A percentile compares a stretch with the other conserved stretches of the same genome.
phyloP scores from a whole-genome alignment of 768 basidiomycete species.

The Leccinum broughii region DNA sequence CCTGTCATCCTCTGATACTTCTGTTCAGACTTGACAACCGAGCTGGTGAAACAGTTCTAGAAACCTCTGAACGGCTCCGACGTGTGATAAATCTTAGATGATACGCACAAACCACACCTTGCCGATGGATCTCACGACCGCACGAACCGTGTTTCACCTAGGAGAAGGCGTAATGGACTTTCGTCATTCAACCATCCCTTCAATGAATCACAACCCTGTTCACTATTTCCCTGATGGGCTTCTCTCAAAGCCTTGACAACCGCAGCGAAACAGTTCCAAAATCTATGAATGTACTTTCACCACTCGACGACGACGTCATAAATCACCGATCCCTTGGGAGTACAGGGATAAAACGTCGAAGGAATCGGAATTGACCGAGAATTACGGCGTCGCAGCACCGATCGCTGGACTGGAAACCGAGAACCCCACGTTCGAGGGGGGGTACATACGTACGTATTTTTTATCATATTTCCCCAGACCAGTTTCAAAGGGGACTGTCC shows the following conservation, averaged over 20 bases:
- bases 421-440: neutral
- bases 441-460: neutral
- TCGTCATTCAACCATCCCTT: neutral
- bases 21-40: neutral
- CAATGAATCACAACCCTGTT: conserved; percentile 2
- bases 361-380: neutral
- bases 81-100: neutral
- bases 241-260: conserved; percentile 7
- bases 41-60: neutral
- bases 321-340: neutral
- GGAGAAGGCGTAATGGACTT: neutral
- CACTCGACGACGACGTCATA: neutral
- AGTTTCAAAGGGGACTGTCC: neutral
- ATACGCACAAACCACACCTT: neutral
- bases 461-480: neutral
- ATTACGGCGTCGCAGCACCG: neutral
- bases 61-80: neutral
- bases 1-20: neutral
- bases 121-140: neutral
- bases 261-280: conserved; percentile 4
- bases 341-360: neutral
- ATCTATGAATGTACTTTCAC: neutral
- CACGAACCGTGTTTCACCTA: neutral
- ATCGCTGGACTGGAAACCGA: neutral
- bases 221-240: neutral